Base-by-base conservation (phyloP, 2,329 filamentous ascomycete genomes). In the Pseudogymnoascus sp. region DNA sequence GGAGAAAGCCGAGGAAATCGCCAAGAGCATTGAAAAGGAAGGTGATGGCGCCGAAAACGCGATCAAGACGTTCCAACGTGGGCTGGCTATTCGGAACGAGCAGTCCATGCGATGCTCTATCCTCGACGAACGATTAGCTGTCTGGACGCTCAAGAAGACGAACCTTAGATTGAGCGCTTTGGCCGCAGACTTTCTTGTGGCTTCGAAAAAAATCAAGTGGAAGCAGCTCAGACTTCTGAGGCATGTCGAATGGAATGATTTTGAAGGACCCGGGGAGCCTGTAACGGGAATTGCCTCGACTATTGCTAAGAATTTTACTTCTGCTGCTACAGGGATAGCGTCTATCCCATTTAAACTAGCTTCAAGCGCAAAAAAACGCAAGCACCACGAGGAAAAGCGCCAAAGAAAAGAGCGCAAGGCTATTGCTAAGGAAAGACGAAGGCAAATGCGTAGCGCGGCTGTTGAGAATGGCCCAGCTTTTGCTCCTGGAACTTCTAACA, bases 241-340 rank as follows among this genome's bases (percentile, higher is more conserved):
- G 7, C 86, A 89, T 69, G 84, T 82, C 61, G 87, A 90, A 69
- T 92, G 88, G 87, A 90, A 90, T 68, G 88, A 91, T 69, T 91
- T 90, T 69, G 87, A 89, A 68, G 89, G 89, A 0, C 88, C 88
- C 0, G 88, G 88, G 0, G 89, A 91, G 71, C 89, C 89, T 0
- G 77, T 92, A 11, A 89, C 87, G 0, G 89, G 88, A 2, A 77
- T 83, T 3, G 83, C 84, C 36, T 83, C 84, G 10, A 87, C 86
- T 0, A 69, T 90, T 4, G 79, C 83, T n/a, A 79, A 80, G 2
- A 84, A 83, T 0, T 72, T 87, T 2, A 81, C 82, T 1, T 81
- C 84, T 37, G 79, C 87, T 1, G 83, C 87, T 25, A 78, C 80
- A n/a, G 88, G 88, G 0, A 77, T 90, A 14, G 85, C 83, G 0